Conservation (phyloP, 495 filamentous ascomycete species). For the Parachaetomium inaequale region DNA sequence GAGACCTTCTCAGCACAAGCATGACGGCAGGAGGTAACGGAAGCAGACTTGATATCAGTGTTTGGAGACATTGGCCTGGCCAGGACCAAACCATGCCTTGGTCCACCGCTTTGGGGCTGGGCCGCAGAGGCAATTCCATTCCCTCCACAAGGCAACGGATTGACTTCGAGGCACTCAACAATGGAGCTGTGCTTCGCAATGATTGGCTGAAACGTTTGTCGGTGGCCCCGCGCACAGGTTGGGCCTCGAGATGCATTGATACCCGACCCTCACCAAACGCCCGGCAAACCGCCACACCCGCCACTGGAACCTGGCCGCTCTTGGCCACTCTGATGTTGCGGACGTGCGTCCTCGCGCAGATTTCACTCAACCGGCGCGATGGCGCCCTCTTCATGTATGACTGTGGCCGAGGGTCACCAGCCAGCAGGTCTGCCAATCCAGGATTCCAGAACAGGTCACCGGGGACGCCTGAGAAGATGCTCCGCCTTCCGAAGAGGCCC, state of each 20-base stretch:
- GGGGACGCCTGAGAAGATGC: neutral
- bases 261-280: slow-evolving; percentile 30
- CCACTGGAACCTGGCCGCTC: no score
- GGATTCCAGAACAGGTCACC: neutral
- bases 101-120: neutral
- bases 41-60: slow-evolving; percentile 3
- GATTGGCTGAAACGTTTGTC: slow-evolving; percentile 26
- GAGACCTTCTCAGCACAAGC: neutral
- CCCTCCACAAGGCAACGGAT: neutral
- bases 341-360: slow-evolving; percentile 3
- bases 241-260: slow-evolving; percentile 37
- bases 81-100: neutral
- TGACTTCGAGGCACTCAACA: neutral
- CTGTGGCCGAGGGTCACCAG: neutral
- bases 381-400: neutral
- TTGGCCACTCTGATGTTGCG: neutral
- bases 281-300: slow-evolving; percentile 19
- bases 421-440: neutral
- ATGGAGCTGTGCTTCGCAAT: neutral
- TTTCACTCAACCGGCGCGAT: neutral
- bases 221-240: slow-evolving; percentile 15
- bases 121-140: neutral
- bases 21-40: neutral
- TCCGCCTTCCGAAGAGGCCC: neutral
- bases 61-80: neutral